Evolutionary conservation across 225 moss, liverwort and hornwort genomes (phyloP).

Genomic region (Anthoceros angustus): DNA sequence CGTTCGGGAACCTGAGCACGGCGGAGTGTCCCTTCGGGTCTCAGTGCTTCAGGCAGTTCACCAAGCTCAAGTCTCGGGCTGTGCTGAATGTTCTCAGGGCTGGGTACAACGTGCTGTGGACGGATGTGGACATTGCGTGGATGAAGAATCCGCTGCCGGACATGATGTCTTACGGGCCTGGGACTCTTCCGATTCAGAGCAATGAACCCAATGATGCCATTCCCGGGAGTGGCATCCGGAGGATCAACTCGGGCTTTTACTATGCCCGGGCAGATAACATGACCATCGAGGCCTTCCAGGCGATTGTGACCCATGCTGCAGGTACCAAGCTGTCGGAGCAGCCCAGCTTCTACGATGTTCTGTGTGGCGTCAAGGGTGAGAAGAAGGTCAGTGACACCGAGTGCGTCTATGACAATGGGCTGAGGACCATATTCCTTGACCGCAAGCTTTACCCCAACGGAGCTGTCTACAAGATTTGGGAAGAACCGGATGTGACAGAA

Average conservation of each 20-base stretch:
- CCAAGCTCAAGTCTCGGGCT: constrained; percentile 22
- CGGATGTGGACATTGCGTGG: constrained; percentile 38
- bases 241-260: constrained; percentile 34
- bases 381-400: constrained; percentile 16
- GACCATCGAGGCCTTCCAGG: constrained; percentile 21
- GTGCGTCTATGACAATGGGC: constrained; percentile 22
- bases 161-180: constrained; percentile 11
- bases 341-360: constrained; percentile 17
- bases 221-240: constrained; percentile 22
- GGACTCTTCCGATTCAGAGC: constrained; percentile 18
- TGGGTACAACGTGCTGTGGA: constrained; percentile 40
- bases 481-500: constrained; percentile 20
- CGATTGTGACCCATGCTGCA: constrained; percentile 13
- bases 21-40: not conserved
- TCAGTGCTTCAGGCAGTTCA: constrained; percentile 7
- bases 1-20: not conserved
- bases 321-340: constrained; percentile 13
- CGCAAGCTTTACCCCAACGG: constrained; percentile 30
- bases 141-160: constrained; percentile 32
- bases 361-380: constrained; percentile 20
- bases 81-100: constrained; percentile 20
- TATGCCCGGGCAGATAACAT: constrained; percentile 25
- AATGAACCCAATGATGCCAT: constrained; percentile 22
- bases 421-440: constrained; percentile 29
- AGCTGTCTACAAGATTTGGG: constrained; percentile 26